These are phyloP conservation scores for Stenogyne calaminthoides DNA, from an alignment of 305 asterid species.

Conservation along the genomic window DNA sequence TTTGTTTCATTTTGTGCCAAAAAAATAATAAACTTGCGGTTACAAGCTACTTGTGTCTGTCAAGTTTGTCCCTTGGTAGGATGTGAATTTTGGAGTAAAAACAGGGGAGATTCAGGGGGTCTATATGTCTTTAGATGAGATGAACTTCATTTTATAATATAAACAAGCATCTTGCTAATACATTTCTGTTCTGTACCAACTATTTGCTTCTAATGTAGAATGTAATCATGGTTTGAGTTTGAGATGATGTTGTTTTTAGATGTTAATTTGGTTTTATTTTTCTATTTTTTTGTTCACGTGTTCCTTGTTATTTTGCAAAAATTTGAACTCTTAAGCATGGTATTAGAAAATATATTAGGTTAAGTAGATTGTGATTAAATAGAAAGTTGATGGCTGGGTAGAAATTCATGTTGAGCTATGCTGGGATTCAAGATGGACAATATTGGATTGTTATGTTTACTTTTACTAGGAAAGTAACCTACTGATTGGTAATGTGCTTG, in stretches of 20 bases:
- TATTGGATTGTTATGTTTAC: too few relatives aligned
- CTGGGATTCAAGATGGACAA: too few relatives aligned
- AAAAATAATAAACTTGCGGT: background rate
- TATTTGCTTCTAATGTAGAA: background rate
- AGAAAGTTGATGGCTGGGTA: background rate
- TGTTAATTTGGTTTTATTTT: background rate
- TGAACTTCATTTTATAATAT: background rate
- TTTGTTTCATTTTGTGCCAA: background rate
- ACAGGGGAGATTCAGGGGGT: background rate
- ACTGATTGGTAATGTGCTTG: too few relatives aligned
- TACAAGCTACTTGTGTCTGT: background rate
- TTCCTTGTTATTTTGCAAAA: background rate
- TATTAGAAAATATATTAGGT: background rate
- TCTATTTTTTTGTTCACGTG: background rate
- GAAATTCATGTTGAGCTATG: too few relatives aligned
- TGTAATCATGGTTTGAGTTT: background rate
- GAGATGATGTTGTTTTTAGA: background rate
- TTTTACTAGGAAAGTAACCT: too few relatives aligned
- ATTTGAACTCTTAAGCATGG: background rate
- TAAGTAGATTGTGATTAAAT: background rate
- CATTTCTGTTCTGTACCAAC: background rate
- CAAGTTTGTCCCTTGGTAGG: background rate
- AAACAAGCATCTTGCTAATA: background rate
- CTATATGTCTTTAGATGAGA: background rate
- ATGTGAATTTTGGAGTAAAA: constrained; percentile 15